Conservation (phyloP, 768 basidiomycete species). For the Nidularia pulvinata region DNA sequence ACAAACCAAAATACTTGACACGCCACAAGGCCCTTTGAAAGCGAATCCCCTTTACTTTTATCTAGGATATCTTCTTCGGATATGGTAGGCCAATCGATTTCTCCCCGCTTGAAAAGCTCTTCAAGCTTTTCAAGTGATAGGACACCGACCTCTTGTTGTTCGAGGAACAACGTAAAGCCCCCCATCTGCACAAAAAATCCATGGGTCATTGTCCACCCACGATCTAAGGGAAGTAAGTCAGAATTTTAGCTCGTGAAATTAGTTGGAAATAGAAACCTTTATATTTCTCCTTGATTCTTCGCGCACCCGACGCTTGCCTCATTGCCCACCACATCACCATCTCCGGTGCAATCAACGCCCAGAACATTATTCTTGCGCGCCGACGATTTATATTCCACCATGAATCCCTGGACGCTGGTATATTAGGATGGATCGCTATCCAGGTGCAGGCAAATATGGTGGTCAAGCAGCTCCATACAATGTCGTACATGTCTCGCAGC, state of each 20-base stretch:
- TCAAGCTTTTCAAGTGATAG: background rate
- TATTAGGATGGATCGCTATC: background rate
- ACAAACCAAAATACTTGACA: background rate
- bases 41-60: background rate
- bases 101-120: background rate
- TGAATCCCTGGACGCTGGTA: background rate
- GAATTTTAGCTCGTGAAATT: background rate
- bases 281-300: background rate
- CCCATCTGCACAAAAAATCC: conserved; percentile 3
- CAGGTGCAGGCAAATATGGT: conserved; percentile 1
- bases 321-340: conserved; percentile 1
- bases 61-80: conserved; percentile 1
- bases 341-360: conserved; percentile 2
- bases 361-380: conserved; percentile 1
- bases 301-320: background rate
- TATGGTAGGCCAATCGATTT: background rate
- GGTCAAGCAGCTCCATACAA: background rate
- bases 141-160: background rate
- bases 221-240: background rate
- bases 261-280: background rate
- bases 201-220: conserved; percentile 1
- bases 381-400: background rate
- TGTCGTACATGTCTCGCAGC: background rate
- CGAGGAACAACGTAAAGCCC: background rate
- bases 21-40: background rate